Percentiles rank a stretch among this genome's conserved stretches.
phyloP scores from a whole-genome alignment of 2,329 filamentous ascomycete species.

The Rhexocercosporidium sp. region DNA sequence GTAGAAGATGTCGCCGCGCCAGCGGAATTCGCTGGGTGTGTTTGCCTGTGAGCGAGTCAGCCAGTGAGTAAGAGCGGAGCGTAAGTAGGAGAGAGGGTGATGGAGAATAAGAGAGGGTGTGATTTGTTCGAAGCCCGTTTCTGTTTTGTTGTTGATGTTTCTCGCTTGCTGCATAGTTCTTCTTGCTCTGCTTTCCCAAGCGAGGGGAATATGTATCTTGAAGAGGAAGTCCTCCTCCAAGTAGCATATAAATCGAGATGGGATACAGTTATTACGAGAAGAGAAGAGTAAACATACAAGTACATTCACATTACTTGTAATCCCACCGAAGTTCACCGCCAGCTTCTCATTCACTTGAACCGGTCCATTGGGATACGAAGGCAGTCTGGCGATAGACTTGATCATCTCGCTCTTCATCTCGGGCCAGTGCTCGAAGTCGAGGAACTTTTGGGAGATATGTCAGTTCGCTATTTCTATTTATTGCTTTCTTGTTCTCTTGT shows the following conservation, averaged over 20 bases:
- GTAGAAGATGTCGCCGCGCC: slow-evolving; percentile 28
- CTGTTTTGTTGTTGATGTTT: background rate
- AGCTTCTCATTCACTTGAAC: slow-evolving; percentile 15
- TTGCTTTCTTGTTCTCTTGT: background rate
- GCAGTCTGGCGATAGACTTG: background rate
- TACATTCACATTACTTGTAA: slow-evolving; percentile 15
- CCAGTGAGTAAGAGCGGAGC: background rate
- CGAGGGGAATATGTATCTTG: too few relatives aligned
- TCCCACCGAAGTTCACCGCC: slow-evolving; percentile 15
- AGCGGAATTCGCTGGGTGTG: slow-evolving; percentile 25
- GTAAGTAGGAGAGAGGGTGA: background rate
- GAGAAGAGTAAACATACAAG: slow-evolving; percentile 2
- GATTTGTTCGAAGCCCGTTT: too few relatives aligned
- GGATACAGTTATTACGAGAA: background rate
- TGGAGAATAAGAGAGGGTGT: too few relatives aligned
- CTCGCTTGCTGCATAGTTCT: too few relatives aligned
- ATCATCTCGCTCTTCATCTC: slow-evolving; percentile 15
- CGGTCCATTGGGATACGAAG: slow-evolving; percentile 12
- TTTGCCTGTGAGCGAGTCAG: slow-evolving; percentile 25
- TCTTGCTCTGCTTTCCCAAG: too few relatives aligned
- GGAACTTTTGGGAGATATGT: slow-evolving; percentile 12
- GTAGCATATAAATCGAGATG: too few relatives aligned
- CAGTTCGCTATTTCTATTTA: background rate
- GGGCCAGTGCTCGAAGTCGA: slow-evolving; percentile 20
- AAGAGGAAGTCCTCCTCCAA: too few relatives aligned